Conservation (phyloP, 306 rosid species). For the Vicia faba region DNA sequence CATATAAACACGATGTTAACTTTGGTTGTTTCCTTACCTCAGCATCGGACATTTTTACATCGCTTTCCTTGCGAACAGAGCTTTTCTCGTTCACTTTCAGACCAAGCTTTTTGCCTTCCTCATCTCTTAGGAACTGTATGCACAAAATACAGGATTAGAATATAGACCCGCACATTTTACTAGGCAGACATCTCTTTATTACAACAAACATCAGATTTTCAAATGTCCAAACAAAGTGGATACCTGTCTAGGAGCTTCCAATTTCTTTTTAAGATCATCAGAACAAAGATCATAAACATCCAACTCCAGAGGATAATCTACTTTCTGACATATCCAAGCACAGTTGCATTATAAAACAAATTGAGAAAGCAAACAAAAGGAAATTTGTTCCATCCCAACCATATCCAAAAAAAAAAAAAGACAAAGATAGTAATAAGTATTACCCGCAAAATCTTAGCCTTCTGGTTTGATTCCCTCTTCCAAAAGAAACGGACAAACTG, state of each 20-base stretch:
- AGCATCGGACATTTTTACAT: constrained; percentile 73
- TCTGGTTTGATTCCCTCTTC: constrained; percentile 98
- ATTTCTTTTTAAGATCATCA: constrained; percentile 75
- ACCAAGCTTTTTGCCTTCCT: constrained; percentile 88
- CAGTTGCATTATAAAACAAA: constrained; percentile 17
- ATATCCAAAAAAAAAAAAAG: neutral
- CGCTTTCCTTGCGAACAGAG: constrained; percentile 61
- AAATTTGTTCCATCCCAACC: constrained; percentile 3
- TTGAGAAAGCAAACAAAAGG: constrained; percentile 30
- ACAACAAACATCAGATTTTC: constrained; percentile 24
- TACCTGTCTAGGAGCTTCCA: constrained; percentile 91
- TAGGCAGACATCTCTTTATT: neutral
- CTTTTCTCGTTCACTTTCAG: constrained; percentile 71
- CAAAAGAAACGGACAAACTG: constrained; percentile 99
- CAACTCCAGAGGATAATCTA: constrained; percentile 92
- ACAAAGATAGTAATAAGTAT: constrained; percentile 34
- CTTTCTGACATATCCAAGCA: constrained; percentile 72
- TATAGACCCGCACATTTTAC: constrained; percentile 16
- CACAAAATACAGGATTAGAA: constrained; percentile 35
- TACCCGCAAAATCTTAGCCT: constrained; percentile 99
- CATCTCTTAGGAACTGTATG: constrained; percentile 68
- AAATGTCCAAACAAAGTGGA: constrained; percentile 33
- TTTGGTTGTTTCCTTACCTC: constrained; percentile 59
- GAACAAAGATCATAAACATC: constrained; percentile 95
- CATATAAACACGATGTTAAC: constrained; percentile 1